Conservation (phyloP, 495 filamentous ascomycete genomes). For the Annulohypoxylon nitens region DNA sequence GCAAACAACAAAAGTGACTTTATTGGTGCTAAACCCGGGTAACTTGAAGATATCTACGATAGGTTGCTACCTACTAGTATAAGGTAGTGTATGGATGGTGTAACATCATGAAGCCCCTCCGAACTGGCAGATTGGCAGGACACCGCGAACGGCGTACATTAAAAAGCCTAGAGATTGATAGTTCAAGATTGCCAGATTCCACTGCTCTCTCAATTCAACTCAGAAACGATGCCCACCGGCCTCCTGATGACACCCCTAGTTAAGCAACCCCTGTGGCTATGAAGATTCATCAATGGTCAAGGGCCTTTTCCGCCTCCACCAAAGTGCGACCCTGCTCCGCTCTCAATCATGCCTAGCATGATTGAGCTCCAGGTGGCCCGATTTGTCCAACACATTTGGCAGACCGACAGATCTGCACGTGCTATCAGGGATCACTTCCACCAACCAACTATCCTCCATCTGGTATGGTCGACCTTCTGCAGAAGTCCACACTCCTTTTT, state of each 20-base stretch:
- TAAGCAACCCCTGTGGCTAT: slow-evolving; percentile 24
- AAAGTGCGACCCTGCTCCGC: slow-evolving; percentile 37
- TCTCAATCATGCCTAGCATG: slow-evolving; percentile 47
- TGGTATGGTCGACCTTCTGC: slow-evolving; percentile 37
- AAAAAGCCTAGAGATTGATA: slow-evolving; percentile 5
- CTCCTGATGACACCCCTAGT: slow-evolving; percentile 34
- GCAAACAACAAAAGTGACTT: neutral
- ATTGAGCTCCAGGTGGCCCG: slow-evolving; percentile 49
- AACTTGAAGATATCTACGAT: neutral
- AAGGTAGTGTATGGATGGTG: neutral
- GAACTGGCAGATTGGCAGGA: slow-evolving; percentile 32
- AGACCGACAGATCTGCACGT: slow-evolving; percentile 51
- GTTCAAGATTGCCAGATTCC: neutral
- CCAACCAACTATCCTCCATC: slow-evolving; percentile 37
- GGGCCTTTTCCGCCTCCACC: slow-evolving; percentile 44
- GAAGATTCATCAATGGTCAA: slow-evolving; percentile 40
- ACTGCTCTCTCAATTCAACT: slow-evolving; percentile 7
- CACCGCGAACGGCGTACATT: slow-evolving; percentile 26
- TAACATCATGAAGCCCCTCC: slow-evolving; percentile 4
- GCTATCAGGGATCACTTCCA: slow-evolving; percentile 44
- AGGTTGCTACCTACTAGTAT: neutral
- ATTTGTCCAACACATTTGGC: slow-evolving; percentile 50
- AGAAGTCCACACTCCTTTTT: slow-evolving; percentile 29
- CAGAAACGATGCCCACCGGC: slow-evolving; percentile 30
- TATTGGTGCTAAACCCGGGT: neutral